Conservation (phyloP, 768 basidiomycete species). For the Russula lepida region DNA sequence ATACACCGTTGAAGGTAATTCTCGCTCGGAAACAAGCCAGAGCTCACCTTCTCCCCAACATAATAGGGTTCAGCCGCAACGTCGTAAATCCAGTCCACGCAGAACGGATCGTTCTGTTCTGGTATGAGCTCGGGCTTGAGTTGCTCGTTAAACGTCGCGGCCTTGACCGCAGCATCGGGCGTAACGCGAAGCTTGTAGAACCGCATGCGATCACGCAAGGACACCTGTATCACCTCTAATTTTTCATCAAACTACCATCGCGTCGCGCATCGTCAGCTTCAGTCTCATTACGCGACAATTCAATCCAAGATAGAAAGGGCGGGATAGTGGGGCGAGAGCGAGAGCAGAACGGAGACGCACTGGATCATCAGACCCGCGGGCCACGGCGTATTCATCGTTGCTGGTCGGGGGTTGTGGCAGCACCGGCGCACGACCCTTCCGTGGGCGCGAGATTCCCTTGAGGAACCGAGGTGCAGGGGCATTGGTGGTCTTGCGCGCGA, state of each 20-base stretch:
- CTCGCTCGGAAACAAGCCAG: not conserved
- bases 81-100: slow-evolving; percentile 74
- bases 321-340: not conserved
- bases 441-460: slow-evolving; percentile 49
- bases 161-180: slow-evolving; percentile 59
- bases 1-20: not conserved
- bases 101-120: slow-evolving; percentile 75
- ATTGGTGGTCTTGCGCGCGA: slow-evolving; percentile 55
- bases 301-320: not conserved
- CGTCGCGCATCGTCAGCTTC: not conserved
- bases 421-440: slow-evolving; percentile 29
- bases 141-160: slow-evolving; percentile 71
- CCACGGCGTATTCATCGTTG: slow-evolving; percentile 46
- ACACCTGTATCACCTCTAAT: slow-evolving; percentile 58
- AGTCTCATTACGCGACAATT: not conserved
- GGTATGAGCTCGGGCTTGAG: slow-evolving; percentile 82
- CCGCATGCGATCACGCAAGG: slow-evolving; percentile 74
- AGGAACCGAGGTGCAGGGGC: slow-evolving; percentile 38
- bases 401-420: slow-evolving; percentile 23
- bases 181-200: slow-evolving; percentile 79
- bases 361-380: slow-evolving; percentile 48
- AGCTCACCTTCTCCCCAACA: slow-evolving; percentile 63
- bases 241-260: slow-evolving; percentile 60
- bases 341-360: slow-evolving; percentile 33
- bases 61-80: slow-evolving; percentile 42